Conservation (phyloP, 2,329 filamentous ascomycete species). For the Amauroascus verrucosus region DNA sequence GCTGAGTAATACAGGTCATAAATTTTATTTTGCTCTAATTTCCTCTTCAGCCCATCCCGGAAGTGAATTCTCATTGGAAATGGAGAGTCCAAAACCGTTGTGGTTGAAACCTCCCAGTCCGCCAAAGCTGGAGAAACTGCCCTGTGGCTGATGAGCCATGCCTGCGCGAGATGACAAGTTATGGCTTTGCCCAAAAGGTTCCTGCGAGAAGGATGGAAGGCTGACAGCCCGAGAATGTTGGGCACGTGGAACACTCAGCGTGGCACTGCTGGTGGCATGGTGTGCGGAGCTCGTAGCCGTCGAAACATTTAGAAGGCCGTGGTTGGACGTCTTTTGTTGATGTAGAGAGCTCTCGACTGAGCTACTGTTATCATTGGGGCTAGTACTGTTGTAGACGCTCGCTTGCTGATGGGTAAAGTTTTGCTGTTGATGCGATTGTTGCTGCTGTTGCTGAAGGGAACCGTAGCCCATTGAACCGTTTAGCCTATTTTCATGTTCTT, state of each 20-base stretch:
- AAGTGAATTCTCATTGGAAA: slow-evolving; percentile 48
- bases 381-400: slow-evolving; percentile 66
- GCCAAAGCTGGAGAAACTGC: slow-evolving; percentile 49
- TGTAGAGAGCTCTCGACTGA: slow-evolving; percentile 37
- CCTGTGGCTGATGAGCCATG: slow-evolving; percentile 35
- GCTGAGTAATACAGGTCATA: slow-evolving; percentile 11
- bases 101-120: slow-evolving; percentile 50
- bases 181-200: slow-evolving; percentile 41
- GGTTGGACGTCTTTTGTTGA: slow-evolving; percentile 54
- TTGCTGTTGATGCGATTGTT: slow-evolving; percentile 56
- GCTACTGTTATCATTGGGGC: slow-evolving; percentile 52
- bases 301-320: slow-evolving; percentile 48
- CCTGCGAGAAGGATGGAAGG: slow-evolving; percentile 61
- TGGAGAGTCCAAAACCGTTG: slow-evolving; percentile 49
- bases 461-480: slow-evolving; percentile 35
- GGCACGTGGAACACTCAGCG: slow-evolving; percentile 44
- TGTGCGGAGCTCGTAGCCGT: slow-evolving; percentile 59
- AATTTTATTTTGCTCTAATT: slow-evolving; percentile 44
- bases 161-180: slow-evolving; percentile 28
- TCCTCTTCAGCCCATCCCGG: slow-evolving; percentile 57
- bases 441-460: slow-evolving; percentile 42
- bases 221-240: slow-evolving; percentile 76
- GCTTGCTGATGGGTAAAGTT: slow-evolving; percentile 60
- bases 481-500: slow-evolving; percentile 53
- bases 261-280: slow-evolving; percentile 57